Evolutionary conservation across 352 stramenopile species (phyloP).

Genomic region (Phytophthora constricta): DNA sequence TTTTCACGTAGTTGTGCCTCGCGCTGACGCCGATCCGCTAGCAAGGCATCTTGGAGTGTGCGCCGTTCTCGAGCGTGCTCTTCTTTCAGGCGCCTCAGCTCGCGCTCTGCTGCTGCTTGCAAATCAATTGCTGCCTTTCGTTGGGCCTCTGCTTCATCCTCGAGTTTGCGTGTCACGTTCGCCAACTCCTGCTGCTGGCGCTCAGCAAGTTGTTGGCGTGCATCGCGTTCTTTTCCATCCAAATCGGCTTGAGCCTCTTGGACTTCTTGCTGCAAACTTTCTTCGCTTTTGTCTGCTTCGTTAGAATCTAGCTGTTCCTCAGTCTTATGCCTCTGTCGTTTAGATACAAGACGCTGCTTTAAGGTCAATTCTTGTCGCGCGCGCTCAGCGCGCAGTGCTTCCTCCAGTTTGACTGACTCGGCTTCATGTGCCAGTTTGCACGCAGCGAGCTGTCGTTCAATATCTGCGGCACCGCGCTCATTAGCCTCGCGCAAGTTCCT

Average conservation of each 20-base stretch:
- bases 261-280: conserved; percentile 10
- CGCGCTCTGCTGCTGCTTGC: conserved; percentile 34
- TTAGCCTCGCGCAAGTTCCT: conserved; percentile 31
- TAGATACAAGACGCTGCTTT: conserved; percentile 46
- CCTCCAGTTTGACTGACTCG: conserved; percentile 36
- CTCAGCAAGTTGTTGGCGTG: conserved; percentile 26
- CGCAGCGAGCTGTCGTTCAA: conserved; percentile 44
- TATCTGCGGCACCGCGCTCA: conserved; percentile 27
- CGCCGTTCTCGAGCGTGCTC: conserved; percentile 53
- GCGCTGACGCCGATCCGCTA: conserved; percentile 45
- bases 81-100: conserved; percentile 51
- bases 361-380: conserved; percentile 49
- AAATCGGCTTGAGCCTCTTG: conserved; percentile 23
- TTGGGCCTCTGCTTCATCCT: conserved; percentile 32
- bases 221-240: conserved; percentile 24
- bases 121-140: conserved; percentile 26
- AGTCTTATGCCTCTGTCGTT: conserved; percentile 22
- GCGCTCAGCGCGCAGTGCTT: conserved; percentile 40
- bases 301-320: background rate
- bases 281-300: background rate
- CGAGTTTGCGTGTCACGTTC: conserved; percentile 32
- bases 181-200: conserved; percentile 40
- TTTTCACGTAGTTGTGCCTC: conserved; percentile 55
- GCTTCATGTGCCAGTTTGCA: conserved; percentile 41
- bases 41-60: conserved; percentile 35